These are phyloP conservation scores for Leptographium procerum DNA, from an alignment of 2,329 filamentous ascomycete species.

Conservation along the genomic window DNA sequence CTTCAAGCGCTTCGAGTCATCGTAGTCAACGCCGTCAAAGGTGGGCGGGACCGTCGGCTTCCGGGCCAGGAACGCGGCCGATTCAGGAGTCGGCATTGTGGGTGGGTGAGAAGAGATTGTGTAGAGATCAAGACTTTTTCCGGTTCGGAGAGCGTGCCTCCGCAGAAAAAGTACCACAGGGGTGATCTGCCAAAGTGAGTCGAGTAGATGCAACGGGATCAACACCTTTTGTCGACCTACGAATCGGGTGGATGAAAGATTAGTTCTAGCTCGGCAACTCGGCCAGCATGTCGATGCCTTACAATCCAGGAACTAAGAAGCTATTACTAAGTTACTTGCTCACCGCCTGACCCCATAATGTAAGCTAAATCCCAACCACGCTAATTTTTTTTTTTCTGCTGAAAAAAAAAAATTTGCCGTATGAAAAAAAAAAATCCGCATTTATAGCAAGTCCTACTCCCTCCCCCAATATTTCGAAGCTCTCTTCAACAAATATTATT, in stretches of 20 bases:
- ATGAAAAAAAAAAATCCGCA: constrained; percentile 8
- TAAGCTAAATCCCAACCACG: constrained; percentile 11
- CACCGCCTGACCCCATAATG: constrained; percentile 16
- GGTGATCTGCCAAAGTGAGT: neutral
- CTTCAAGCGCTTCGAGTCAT: constrained; percentile 71
- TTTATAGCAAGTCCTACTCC: neutral
- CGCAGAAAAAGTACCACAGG: neutral
- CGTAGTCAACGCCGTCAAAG: constrained; percentile 79
- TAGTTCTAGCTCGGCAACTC: neutral
- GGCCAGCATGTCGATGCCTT: neutral
- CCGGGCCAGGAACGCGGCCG: constrained; percentile 67
- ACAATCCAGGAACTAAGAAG: neutral
- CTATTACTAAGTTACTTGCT: neutral
- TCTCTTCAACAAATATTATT: neutral
- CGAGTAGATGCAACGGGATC: neutral
- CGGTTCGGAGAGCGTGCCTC: neutral
- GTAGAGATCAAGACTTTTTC: neutral
- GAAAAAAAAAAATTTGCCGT: constrained; percentile 14
- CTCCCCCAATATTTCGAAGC: neutral
- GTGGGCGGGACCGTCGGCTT: constrained; percentile 74
- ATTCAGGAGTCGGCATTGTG: constrained; percentile 73
- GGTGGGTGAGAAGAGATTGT: neutral
- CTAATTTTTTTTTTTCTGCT: constrained; percentile 9
- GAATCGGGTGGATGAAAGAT: neutral
- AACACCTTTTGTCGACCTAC: neutral